These are phyloP conservation scores for Cymbopogon flexuosus DNA, from an alignment of 202 grass and related monocot genomes.

Conservation along the genomic window DNA sequence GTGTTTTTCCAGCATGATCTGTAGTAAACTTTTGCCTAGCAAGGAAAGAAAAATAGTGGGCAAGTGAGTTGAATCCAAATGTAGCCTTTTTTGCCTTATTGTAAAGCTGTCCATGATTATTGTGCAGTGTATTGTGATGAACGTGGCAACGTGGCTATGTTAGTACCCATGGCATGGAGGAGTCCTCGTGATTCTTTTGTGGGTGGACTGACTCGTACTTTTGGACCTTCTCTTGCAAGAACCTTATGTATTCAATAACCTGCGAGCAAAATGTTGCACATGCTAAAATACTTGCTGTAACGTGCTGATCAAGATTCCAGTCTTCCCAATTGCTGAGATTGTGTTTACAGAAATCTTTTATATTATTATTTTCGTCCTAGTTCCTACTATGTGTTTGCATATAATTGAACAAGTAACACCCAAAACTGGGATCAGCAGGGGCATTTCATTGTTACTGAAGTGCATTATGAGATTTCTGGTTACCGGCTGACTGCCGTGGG, in stretches of 20 bases:
- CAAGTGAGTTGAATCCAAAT: constrained; percentile 5
- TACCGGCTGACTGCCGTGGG: background rate
- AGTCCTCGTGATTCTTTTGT: constrained; percentile 53
- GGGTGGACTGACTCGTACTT: constrained; percentile 64
- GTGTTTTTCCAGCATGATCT: constrained; percentile 94
- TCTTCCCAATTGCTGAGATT: background rate
- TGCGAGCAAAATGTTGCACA: constrained; percentile 29
- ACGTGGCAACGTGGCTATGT: constrained; percentile 16
- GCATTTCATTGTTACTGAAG: background rate
- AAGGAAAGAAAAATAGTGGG: background rate
- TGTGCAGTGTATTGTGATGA: background rate
- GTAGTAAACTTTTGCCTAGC: constrained; percentile 78
- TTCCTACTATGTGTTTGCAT: background rate
- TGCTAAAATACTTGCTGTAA: background rate
- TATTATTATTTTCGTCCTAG: background rate
- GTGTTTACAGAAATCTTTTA: background rate
- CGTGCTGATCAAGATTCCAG: background rate
- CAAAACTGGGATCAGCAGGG: background rate
- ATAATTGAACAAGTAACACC: background rate
- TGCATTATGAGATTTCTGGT: background rate
- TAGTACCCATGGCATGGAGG: constrained; percentile 83
- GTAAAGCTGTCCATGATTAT: background rate
- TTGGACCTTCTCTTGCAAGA: constrained; percentile 86
- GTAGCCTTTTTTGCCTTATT: background rate
- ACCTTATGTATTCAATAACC: constrained; percentile 93